Conservation (phyloP, 352 stramenopile species). For the Aphanomyces euteiches region DNA sequence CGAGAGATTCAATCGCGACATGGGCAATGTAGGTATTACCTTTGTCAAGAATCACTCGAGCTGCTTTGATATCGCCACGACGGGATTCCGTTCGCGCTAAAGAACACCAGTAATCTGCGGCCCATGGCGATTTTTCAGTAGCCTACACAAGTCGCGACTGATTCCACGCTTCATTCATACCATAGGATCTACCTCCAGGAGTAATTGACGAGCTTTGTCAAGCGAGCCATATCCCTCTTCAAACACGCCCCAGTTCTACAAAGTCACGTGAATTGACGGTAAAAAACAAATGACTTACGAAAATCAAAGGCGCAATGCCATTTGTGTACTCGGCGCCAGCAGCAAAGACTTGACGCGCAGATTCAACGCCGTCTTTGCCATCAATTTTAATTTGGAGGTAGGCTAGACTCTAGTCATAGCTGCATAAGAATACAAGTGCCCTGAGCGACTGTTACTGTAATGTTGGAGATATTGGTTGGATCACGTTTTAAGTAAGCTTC, state of each 20-base stretch:
- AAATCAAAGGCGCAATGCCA: conserved; percentile 5
- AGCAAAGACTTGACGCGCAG: conserved; percentile 2
- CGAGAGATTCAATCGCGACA: too few species aligned
- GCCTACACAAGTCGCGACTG: conserved; percentile 50
- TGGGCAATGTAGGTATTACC: not conserved
- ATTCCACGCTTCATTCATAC: not conserved
- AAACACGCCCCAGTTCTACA: conserved; percentile 55
- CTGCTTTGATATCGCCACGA: conserved; percentile 56
- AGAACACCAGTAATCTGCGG: conserved; percentile 31
- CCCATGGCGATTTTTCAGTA: conserved; percentile 64
- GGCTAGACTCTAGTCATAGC: not conserved
- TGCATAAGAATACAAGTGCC: not conserved
- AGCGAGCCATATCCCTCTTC: conserved; percentile 70
- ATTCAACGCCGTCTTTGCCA: not conserved
- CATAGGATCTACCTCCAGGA: conserved; percentile 44
- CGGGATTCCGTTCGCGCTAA: conserved; percentile 61
- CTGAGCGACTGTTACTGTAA: conserved; percentile 41
- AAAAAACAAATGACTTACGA: conserved; percentile 2
- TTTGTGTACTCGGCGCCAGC: not conserved
- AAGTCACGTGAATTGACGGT: not conserved
- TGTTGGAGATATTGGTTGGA: conserved; percentile 67
- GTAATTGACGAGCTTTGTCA: conserved; percentile 67
- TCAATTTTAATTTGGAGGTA: conserved; percentile 15
- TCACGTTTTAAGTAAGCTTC: conserved; percentile 50
- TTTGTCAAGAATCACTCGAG: conserved; percentile 50